These are phyloP conservation scores for Aspergillus sergii DNA, from an alignment of 2,329 filamentous ascomycete genomes.

Conservation along the genomic window DNA sequence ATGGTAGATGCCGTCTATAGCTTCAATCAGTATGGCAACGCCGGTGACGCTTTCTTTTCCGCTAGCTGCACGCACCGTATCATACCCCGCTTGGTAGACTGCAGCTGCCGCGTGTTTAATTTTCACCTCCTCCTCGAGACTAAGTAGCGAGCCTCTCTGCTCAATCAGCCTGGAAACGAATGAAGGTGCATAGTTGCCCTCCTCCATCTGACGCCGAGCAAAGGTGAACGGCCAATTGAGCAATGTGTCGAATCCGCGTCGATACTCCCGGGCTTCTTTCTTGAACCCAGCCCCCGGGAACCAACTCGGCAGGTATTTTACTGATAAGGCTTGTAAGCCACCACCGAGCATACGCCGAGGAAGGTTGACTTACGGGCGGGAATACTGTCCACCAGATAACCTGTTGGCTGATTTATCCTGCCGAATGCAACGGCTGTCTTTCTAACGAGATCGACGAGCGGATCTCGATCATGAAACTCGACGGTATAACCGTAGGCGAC, in stretches of 20 bases:
- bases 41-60: background rate
- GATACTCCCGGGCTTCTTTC: constrained; percentile 39
- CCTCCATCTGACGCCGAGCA: constrained; percentile 44
- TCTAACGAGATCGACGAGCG: constrained; percentile 46
- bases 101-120: constrained; percentile 36
- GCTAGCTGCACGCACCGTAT: constrained; percentile 33
- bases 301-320: constrained; percentile 45
- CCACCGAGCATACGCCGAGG: background rate
- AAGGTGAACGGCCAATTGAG: constrained; percentile 48
- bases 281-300: constrained; percentile 51
- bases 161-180: constrained; percentile 46
- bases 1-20: constrained; percentile 46
- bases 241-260: constrained; percentile 27
- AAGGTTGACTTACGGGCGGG: constrained; percentile 31
- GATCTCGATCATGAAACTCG: constrained; percentile 24
- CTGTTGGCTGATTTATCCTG: constrained; percentile 43
- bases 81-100: constrained; percentile 46
- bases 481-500: constrained; percentile 41
- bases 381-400: constrained; percentile 50
- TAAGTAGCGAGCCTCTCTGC: constrained; percentile 23
- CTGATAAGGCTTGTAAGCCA: constrained; percentile 12
- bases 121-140: constrained; percentile 32
- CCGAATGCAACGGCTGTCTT: constrained; percentile 45
- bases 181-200: constrained; percentile 36
- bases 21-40: background rate